Evolutionary conservation across 1,139 yeast species (phyloP).

Genomic region (Meyerozyma athensensis): DNA sequence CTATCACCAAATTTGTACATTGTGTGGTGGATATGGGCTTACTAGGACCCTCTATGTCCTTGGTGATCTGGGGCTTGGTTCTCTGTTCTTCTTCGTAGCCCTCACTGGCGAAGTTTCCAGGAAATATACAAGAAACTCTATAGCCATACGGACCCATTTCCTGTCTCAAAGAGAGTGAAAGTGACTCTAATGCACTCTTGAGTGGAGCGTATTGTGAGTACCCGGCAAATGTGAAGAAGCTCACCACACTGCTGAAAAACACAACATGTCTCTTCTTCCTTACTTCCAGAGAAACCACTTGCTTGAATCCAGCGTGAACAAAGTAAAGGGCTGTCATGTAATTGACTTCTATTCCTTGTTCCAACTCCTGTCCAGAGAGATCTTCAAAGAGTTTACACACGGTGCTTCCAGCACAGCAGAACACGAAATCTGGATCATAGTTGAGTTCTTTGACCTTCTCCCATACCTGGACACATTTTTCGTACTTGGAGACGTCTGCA

Average conservation of each 20-base stretch:
- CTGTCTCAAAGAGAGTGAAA: constrained; percentile 75
- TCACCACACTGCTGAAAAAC: constrained; percentile 75
- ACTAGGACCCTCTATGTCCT: constrained; percentile 80
- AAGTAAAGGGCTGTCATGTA: constrained; percentile 71
- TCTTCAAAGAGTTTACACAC: constrained; percentile 76
- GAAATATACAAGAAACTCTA: constrained; percentile 60
- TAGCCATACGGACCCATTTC: constrained; percentile 69
- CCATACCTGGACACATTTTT: constrained; percentile 41
- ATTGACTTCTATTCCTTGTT: constrained; percentile 59
- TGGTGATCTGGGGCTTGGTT: constrained; percentile 84
- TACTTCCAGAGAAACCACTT: constrained; percentile 15
- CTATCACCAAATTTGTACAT: constrained; percentile 61
- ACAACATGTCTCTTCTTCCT: constrained; percentile 53
- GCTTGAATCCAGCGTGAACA: constrained; percentile 56
- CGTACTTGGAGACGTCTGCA: constrained; percentile 65
- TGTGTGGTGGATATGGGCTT: constrained; percentile 59
- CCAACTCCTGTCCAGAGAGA: constrained; percentile 52
- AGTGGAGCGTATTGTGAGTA: constrained; percentile 87
- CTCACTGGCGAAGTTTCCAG: constrained; percentile 88
- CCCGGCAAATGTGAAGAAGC: constrained; percentile 86
- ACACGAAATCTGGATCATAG: constrained; percentile 62
- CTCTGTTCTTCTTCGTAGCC: constrained; percentile 78
- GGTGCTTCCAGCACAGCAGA: constrained; percentile 88
- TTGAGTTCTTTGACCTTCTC: constrained; percentile 14
- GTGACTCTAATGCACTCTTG: constrained; percentile 74